Evolutionary conservation across 2,329 filamentous ascomycete species (phyloP), one percentile per base, ranked within the genome.

Genomic region (Fusarium mexicanum): DNA sequence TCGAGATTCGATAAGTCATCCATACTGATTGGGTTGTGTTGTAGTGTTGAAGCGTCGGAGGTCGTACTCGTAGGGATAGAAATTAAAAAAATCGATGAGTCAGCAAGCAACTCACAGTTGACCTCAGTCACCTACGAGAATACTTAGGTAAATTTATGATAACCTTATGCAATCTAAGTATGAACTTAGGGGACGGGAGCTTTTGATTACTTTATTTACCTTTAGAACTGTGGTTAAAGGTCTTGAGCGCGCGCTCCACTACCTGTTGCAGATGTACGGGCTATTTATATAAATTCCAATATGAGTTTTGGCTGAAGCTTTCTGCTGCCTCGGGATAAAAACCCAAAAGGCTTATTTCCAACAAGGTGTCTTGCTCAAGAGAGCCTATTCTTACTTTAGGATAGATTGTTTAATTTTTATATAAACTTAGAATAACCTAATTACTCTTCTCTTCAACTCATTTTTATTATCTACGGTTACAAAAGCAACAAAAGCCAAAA

Each of bases 1-100:
- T 99, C 96, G 81, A 99, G 91, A 78, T 94, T 93, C 82, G 94
- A 90, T 76, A 99, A 89, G 80, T 98, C 96, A 81, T 97, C 95
- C 94, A 98, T 35, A 35, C 33, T 35, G 33, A 35, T 35, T 35
- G 33, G 33, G 33, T 35, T 35, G 33, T 35, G 33, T 35, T 35
- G 33, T 1, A 1, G 33, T 16, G 13, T 35, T 35, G 33, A 35
- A 35, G 33, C 3, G 33, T 35, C 6, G 2, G 33, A 35, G 33
- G 14, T 35, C 14, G 33, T 35, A 35, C 33, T 35, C 33, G 33
- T 35, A 16, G 14, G 33, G 14, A 35, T 35, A 35, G 33, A 35
- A 35, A 8, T 8, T 35, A 8, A 29, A 29, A 48, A 35, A 37
- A 41, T 22, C 16, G 54, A 50, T 64, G 54, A 64, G 43, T 64